Conservation (phyloP, 1,139 yeast species). For the Blastobotrys apis region DNA sequence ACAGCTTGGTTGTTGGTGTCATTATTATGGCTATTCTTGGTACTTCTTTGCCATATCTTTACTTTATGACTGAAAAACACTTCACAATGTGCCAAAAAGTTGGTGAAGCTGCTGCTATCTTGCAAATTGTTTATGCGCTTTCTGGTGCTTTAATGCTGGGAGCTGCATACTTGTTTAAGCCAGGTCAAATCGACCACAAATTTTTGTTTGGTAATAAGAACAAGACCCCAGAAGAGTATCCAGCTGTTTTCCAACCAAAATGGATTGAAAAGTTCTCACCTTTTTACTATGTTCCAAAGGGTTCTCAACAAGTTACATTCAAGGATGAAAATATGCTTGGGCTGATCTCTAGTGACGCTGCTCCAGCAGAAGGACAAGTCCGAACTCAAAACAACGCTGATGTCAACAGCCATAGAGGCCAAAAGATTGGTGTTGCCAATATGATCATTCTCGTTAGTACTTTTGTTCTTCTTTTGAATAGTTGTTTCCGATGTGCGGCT, state of each 20-base stretch:
- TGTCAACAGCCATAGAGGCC: slow-evolving; percentile 5
- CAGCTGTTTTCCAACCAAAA: slow-evolving; percentile 64
- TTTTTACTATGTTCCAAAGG: slow-evolving; percentile 35
- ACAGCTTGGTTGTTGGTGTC: slow-evolving; percentile 54
- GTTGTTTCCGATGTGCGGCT: slow-evolving; percentile 55
- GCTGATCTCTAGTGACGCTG: slow-evolving; percentile 8
- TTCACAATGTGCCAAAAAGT: slow-evolving; percentile 53
- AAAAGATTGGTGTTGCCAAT: slow-evolving; percentile 7
- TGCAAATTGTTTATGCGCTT: slow-evolving; percentile 54
- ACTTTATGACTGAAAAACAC: slow-evolving; percentile 46
- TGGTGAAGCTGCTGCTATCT: slow-evolving; percentile 54
- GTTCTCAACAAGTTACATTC: slow-evolving; percentile 21
- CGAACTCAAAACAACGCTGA: slow-evolving; percentile 9
- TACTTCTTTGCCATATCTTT: slow-evolving; percentile 58
- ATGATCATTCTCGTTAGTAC: slow-evolving; percentile 49
- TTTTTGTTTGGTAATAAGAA: slow-evolving; percentile 32
- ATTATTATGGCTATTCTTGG: slow-evolving; percentile 67
- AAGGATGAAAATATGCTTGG: slow-evolving; percentile 6
- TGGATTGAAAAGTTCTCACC: slow-evolving; percentile 70
- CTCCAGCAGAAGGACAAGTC: slow-evolving; percentile 12
- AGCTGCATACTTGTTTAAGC: slow-evolving; percentile 52
- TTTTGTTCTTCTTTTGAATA: slow-evolving; percentile 49
- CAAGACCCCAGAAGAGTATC: slow-evolving; percentile 31
- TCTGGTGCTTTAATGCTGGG: slow-evolving; percentile 49
- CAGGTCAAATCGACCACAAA: slow-evolving; percentile 47